A percentile compares a stretch with the other conserved stretches of the same genome.
Conservation (phyloP, 2,329 filamentous ascomycete genomes). For the Penicillium janthinellum region DNA sequence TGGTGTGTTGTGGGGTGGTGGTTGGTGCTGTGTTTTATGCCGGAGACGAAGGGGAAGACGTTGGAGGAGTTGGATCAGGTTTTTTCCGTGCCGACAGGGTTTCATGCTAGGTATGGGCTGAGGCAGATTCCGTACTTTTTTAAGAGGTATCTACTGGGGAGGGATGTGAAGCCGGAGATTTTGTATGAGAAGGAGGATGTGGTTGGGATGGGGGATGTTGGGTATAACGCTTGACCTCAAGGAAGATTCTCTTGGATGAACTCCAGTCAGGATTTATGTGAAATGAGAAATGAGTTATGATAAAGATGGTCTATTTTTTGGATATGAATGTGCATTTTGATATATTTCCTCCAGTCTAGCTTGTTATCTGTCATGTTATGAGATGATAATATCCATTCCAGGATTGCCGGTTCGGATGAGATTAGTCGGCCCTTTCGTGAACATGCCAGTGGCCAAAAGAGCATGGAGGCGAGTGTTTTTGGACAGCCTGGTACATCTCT, state of each 20-base stretch:
- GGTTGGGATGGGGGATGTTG: conserved; percentile 23
- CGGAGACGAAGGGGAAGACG: conserved; percentile 46
- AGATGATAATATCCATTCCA: no score
- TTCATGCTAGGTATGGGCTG: conserved; percentile 45
- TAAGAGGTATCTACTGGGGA: conserved; percentile 38
- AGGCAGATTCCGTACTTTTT: conserved; percentile 42
- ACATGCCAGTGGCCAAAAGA: no score
- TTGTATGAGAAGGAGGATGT: conserved; percentile 40
- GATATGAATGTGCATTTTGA: not conserved
- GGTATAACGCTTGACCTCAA: conserved; percentile 25
- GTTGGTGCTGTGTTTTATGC: conserved; percentile 47
- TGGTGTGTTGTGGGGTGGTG: conserved; percentile 50
- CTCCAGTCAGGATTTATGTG: not conserved
- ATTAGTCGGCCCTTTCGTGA: no score
- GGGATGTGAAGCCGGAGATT: conserved; percentile 44
- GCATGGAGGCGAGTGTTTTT: no score
- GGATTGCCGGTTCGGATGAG: no score
- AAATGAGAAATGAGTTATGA: not conserved
- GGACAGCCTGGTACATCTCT: no score
- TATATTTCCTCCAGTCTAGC: no score
- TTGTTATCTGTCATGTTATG: no score
- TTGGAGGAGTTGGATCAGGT: conserved; percentile 56
- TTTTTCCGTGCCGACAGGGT: conserved; percentile 54
- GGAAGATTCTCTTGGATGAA: not conserved
- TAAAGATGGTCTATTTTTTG: not conserved